Evolutionary conservation across 768 basidiomycete genomes (phyloP), one percentile per base, ranked within the genome.

Genomic region (Lactarius tabidus): DNA sequence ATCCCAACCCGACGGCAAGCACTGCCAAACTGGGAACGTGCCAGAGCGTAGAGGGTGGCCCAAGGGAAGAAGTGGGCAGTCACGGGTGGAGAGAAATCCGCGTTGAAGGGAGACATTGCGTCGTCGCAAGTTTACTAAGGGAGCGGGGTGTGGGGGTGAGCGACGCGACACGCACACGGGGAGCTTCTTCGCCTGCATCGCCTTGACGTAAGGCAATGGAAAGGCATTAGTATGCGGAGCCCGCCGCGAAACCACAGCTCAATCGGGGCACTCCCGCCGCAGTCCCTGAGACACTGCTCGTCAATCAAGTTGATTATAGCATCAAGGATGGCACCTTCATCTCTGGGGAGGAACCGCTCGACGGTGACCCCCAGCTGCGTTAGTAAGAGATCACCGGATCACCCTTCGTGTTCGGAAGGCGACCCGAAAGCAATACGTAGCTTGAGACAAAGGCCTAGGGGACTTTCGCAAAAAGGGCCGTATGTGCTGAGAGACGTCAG

Each of bases 31-130:
- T 0, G 82, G 76, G 0, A 88, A 83, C 0, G 87, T 85, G 0
- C 86, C 87, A 0, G 94, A 95, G 10, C 86, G 86, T 10, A 98
- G 78, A 8, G 97, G 83, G 69, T 94, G 88, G 69, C 92, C 83
- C 6, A 97, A 73, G 0, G 93, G 85, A 0, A 79, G 74, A 51
- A 89, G 79, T 7, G 83, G 73, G 90, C 93, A 96, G 72, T 91
- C 88, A 9, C 75, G 75, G 2, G 76, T 61, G 23, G 84, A 76
- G 31, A 84, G 85, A 56, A 85, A 79, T 0, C 79, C 63, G 38
- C 52, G 65, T 51, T 57, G 70, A 70, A 20, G 77, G 77, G 3
- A 77, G 76, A 39, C 79, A 79, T 62, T 84, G 83, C 0, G 91
- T 89, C 6, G 85, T 85, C 31, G 79, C 79, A 29, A 71, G 75